Base-by-base conservation (phyloP, 768 basidiomycete species). In the Panaeolus papilionaceus region DNA sequence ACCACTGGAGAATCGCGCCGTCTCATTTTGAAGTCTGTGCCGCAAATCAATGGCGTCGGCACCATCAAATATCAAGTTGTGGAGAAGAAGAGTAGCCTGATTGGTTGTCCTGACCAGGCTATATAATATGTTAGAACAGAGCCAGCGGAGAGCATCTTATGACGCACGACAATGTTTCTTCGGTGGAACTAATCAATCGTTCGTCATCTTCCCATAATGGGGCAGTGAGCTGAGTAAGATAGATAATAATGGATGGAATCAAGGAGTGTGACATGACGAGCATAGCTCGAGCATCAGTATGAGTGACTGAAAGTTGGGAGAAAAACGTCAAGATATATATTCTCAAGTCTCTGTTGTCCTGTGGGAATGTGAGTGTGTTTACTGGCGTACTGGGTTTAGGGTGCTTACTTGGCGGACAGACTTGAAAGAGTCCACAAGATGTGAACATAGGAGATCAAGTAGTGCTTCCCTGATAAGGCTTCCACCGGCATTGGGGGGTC, bases 151-250 rank as follows among this genome's bases (percentile, higher is more conserved):
- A 38, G 16, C 14, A 28, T 18, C 62, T 38, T n/a, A 42, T 40
- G 28, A 51, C 83, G 69, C 71, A 87, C 87, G 77, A 70, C 38
- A 81, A 73, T 4, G 73, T 74, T 28, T 78, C 75, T 0, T 81
- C 69, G 2, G 84, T 79, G 16, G 73, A 70, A 28, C 82, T 72
- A 14, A 88, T 58, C 20, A 58, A 72, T 38, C 71, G 71, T 61
- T 84, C 82, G 47, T 86, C 84, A 40, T 89, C 89, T 72, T 92
- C 90, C 90, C 91, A 94, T 16, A 94, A 75, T 2, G 85, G 82
- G 1, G 81, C 81, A 0, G 86, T 82, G 45, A 89, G 77, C 23
- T 84, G 79, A 40, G 82, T 81, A 9, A 91, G 79, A 67, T 84
- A 88, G 38, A 83, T 70, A 20, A 93, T 81, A 33, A 94, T 75